Evolutionary conservation across 257 asterid species (phyloP).

Genomic region (Striga asiatica): DNA sequence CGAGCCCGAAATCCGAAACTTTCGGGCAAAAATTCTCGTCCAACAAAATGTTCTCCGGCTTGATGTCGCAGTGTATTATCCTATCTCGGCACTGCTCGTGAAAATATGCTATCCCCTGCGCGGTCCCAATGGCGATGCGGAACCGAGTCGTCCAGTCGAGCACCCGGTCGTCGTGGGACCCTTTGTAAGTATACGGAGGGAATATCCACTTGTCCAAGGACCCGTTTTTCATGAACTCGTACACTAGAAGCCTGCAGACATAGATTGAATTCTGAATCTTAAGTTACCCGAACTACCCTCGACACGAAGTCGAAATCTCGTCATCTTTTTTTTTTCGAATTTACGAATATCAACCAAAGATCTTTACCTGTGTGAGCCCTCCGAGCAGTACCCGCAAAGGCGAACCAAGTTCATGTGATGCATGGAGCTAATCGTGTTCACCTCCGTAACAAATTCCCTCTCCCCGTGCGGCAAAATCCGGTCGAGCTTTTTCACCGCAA

Average conservation of each 20-base stretch:
- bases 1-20: constrained; percentile 90
- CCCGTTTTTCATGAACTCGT: constrained; percentile 88
- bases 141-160: constrained; percentile 74
- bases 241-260: constrained; percentile 68
- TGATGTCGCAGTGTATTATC: constrained; percentile 84
- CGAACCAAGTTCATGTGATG: constrained; percentile 88
- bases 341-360: no score
- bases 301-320: no score
- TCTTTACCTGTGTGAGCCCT: constrained; percentile 47
- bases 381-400: constrained; percentile 76
- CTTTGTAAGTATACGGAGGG: constrained; percentile 28
- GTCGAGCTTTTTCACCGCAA: constrained; percentile 86
- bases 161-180: constrained; percentile 15
- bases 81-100: constrained; percentile 90
- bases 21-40: constrained; percentile 80
- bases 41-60: constrained; percentile 79
- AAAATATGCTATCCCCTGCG: constrained; percentile 84
- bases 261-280: not conserved
- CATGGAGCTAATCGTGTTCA: constrained; percentile 84
- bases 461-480: constrained; percentile 76
- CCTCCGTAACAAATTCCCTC: constrained; percentile 79
- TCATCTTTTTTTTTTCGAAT: no score
- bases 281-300: no score
- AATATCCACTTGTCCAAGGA: constrained; percentile 89
- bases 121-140: constrained; percentile 65